Evolutionary conservation across 305 asterid species (phyloP).

Genomic region (Rubia peregrina): DNA sequence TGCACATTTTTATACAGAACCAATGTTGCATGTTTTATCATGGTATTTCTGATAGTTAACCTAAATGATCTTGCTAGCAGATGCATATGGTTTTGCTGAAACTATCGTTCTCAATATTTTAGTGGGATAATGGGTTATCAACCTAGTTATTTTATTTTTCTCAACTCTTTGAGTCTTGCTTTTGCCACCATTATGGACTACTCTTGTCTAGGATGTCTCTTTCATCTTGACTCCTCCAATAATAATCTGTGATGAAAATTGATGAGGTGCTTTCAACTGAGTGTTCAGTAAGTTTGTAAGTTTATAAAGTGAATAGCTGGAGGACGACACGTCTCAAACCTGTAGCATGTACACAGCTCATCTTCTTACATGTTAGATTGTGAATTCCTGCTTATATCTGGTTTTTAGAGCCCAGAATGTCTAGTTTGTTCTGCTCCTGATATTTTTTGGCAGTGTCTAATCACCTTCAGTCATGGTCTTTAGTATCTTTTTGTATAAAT

Average conservation of each 20-base stretch:
- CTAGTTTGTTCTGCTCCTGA: not conserved
- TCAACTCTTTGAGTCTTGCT: too few species aligned
- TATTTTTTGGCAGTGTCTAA: not conserved
- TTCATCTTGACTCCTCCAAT: not conserved
- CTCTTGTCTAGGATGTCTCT: not conserved
- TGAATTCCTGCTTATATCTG: not conserved
- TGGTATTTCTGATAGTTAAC: not conserved
- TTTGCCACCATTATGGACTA: not conserved
- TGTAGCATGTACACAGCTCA: not conserved
- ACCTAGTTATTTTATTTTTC: not conserved
- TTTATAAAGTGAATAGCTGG: not conserved
- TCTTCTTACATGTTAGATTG: not conserved
- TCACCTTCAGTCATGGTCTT: not conserved
- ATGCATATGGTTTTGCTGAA: not conserved
- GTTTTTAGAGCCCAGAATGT: not conserved
- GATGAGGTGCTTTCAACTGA: not conserved
- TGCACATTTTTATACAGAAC: not conserved
- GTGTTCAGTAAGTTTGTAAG: not conserved
- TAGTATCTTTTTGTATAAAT: not conserved
- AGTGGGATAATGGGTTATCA: not conserved
- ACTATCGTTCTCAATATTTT: not conserved
- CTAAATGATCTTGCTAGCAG: not conserved
- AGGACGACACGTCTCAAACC: not conserved
- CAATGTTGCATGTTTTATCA: not conserved
- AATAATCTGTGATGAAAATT: not conserved